Conservation (phyloP, 2,329 filamentous ascomycete species). For the Hymenoscyphus repandus region DNA sequence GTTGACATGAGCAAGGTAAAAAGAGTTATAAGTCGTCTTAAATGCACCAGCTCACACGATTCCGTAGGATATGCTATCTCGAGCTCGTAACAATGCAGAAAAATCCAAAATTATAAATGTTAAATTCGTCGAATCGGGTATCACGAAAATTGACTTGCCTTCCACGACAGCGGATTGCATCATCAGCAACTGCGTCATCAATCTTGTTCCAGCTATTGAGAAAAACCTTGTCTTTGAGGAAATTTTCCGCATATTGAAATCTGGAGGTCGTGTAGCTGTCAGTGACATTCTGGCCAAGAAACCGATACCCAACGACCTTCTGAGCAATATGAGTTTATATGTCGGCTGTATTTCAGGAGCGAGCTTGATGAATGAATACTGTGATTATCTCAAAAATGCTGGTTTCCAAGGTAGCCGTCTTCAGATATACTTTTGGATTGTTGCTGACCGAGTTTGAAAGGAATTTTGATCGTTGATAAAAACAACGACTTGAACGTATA, state of each 20-base stretch:
- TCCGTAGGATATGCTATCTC: slow-evolving; percentile 48
- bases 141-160: slow-evolving; percentile 45
- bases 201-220: slow-evolving; percentile 48
- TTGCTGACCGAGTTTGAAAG: slow-evolving; percentile 10
- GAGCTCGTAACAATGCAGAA: slow-evolving; percentile 41
- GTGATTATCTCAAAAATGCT: slow-evolving; percentile 43
- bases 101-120: slow-evolving; percentile 39
- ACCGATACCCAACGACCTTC: slow-evolving; percentile 43
- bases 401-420: slow-evolving; percentile 42
- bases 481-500: slow-evolving; percentile 45
- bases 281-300: slow-evolving; percentile 53
- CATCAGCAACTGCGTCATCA: slow-evolving; percentile 60
- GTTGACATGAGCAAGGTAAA: slow-evolving; percentile 36
- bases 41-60: not conserved
- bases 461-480: slow-evolving; percentile 41
- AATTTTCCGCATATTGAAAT: slow-evolving; percentile 52
- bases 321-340: slow-evolving; percentile 45
- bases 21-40: not conserved
- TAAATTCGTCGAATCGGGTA: slow-evolving; percentile 44
- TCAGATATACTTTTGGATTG: not conserved
- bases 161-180: slow-evolving; percentile 45
- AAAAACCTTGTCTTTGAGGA: slow-evolving; percentile 52
- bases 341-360: slow-evolving; percentile 57
- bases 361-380: slow-evolving; percentile 46
- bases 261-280: slow-evolving; percentile 52